Evolutionary conservation across 352 stramenopile genomes (phyloP).

Genomic region (Phytopythium mirpurense): DNA sequence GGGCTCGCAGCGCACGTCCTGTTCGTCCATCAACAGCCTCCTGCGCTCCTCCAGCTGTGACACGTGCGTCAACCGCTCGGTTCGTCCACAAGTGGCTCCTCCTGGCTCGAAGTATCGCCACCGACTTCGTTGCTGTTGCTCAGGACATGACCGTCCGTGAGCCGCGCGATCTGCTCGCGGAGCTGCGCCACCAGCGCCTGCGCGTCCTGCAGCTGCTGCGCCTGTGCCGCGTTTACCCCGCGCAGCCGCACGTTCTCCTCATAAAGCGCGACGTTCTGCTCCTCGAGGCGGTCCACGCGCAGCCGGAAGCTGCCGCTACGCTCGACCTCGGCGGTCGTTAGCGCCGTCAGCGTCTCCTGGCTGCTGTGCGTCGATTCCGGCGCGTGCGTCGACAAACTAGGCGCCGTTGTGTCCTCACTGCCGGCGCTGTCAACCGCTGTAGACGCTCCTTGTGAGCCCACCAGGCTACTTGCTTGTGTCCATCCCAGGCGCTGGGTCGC

Average conservation of each 20-base stretch:
- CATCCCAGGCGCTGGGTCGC: background rate
- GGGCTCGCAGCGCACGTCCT: no score
- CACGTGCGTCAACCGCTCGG: no score
- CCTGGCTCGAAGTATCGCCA: background rate
- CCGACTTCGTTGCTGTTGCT: background rate
- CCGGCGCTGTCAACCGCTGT: background rate
- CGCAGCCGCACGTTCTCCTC: conserved; percentile 5
- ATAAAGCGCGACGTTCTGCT: conserved; percentile 7
- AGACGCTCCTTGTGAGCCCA: background rate
- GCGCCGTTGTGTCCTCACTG: background rate
- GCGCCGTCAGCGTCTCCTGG: background rate
- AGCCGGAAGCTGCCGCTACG: conserved; percentile 10
- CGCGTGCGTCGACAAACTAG: background rate
- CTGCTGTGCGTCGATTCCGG: no score
- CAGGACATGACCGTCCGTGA: background rate
- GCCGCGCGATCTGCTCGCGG: background rate
- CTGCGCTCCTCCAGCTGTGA: no score
- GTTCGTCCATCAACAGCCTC: no score
- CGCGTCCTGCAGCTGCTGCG: conserved; percentile 1
- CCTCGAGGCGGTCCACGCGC: conserved; percentile 9
- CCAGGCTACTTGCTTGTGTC: background rate
- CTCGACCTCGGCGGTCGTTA: background rate
- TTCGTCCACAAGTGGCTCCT: background rate
- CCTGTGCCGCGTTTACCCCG: background rate
- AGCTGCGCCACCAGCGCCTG: background rate